Evolutionary conservation across 2,329 filamentous ascomycete genomes (phyloP).

Genomic region (Microsporum ferrugineum): DNA sequence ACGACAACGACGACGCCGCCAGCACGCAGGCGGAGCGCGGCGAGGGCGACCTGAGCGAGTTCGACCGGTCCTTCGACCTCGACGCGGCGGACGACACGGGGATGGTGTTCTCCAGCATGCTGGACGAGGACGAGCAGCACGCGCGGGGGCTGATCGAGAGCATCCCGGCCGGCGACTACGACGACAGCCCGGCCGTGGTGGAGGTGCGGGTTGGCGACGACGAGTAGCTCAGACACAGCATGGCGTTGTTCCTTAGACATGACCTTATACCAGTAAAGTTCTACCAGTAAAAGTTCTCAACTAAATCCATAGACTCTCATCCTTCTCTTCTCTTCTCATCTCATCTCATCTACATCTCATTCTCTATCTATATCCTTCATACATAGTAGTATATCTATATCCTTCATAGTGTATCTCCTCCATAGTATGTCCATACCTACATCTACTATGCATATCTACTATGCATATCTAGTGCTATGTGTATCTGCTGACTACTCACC

Average conservation of each 20-base stretch:
- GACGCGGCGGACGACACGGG: conserved; percentile 7
- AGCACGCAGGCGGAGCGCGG: conserved; percentile 33
- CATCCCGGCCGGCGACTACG: conserved; percentile 18
- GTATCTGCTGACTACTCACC: background rate
- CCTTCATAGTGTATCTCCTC: no score
- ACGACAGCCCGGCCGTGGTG: conserved; percentile 32
- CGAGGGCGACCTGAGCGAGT: conserved; percentile 21
- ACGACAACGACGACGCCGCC: conserved; percentile 27
- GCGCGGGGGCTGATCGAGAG: background rate
- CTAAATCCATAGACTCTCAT: background rate
- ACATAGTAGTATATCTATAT: no score
- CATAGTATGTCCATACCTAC: no score
- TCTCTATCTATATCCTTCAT: background rate
- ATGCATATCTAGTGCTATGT: no score
- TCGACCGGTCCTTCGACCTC: conserved; percentile 16
- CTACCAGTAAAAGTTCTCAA: no score
- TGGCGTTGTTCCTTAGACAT: no score
- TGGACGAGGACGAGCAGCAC: conserved; percentile 1
- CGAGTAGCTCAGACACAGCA: conserved; percentile 10
- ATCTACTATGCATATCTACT: no score
- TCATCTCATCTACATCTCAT: background rate
- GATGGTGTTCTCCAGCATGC: conserved; percentile 5
- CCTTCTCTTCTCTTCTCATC: background rate
- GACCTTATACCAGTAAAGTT: no score
- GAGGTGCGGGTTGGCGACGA: conserved; percentile 32